Evolutionary conservation across 108 stramenopile genomes (phyloP).

Genomic region (Seminavis robusta): DNA sequence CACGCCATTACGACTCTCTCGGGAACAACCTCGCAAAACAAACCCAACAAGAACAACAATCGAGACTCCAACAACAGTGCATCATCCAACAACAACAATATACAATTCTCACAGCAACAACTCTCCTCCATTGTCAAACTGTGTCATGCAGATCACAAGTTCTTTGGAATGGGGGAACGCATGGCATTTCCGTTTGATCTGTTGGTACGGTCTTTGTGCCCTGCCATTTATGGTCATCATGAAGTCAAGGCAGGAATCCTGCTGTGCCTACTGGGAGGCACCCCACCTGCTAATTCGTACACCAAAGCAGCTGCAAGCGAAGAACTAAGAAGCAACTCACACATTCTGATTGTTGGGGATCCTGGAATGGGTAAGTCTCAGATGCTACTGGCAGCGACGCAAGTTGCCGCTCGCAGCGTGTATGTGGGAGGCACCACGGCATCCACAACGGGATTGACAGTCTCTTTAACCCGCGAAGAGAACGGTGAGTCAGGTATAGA

Average conservation of each 20-base stretch:
- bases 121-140: slow-evolving; percentile 67
- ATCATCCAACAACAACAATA: slow-evolving; percentile 10
- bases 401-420: slow-evolving; percentile 91
- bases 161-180: slow-evolving; percentile 64
- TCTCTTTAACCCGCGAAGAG: slow-evolving; percentile 85
- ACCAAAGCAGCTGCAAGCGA: slow-evolving; percentile 29
- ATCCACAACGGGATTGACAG: slow-evolving; percentile 90
- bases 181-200: slow-evolving; percentile 91
- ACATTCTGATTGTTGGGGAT: slow-evolving; percentile 83
- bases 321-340: slow-evolving; percentile 70
- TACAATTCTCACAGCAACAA: slow-evolving; percentile 62
- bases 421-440: slow-evolving; percentile 98
- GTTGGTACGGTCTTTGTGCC: slow-evolving; percentile 90
- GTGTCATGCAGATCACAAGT: slow-evolving; percentile 85
- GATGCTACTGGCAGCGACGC: slow-evolving; percentile 90
- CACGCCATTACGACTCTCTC: slow-evolving; percentile 78
- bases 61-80: slow-evolving; percentile 12
- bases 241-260: slow-evolving; percentile 97
- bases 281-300: slow-evolving; percentile 41
- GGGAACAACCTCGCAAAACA: slow-evolving; percentile 13
- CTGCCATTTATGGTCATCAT: slow-evolving; percentile 96
- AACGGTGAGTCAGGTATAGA: slow-evolving; percentile 91
- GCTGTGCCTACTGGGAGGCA: slow-evolving; percentile 93
- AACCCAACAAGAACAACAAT: slow-evolving; percentile 26
- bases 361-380: slow-evolving; percentile 93